Evolutionary conservation across 768 basidiomycete species (phyloP).

Genomic region (Pulveroboletus sp.): DNA sequence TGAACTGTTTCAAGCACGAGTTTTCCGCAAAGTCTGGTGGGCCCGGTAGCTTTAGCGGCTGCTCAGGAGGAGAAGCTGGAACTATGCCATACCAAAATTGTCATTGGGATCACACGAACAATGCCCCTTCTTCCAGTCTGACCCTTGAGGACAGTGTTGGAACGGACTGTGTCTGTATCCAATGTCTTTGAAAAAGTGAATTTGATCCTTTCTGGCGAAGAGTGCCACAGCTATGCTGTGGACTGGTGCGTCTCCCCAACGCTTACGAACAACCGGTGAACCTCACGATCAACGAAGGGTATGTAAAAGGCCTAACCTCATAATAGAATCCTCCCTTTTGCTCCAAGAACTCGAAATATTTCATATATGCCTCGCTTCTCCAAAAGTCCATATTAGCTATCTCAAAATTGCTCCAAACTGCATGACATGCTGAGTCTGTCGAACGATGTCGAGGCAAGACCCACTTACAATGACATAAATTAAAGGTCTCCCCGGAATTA

Average conservation of each 20-base stretch:
- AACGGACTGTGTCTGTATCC: conserved; percentile 92
- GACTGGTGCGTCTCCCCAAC: conserved; percentile 94
- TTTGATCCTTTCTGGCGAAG: conserved; percentile 82
- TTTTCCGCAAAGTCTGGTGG: conserved; percentile 23
- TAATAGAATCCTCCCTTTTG: conserved; percentile 83
- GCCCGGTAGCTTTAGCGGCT: conserved; percentile 4
- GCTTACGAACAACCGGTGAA: conserved; percentile 34
- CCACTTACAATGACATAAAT: conserved; percentile 56
- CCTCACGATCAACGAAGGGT: neutral
- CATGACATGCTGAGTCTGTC: neutral
- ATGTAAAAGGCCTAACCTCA: conserved; percentile 43
- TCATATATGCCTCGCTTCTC: conserved; percentile 74
- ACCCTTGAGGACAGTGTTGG: conserved; percentile 85
- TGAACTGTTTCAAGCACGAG: conserved; percentile 27
- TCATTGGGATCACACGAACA: conserved; percentile 80
- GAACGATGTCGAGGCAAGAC: neutral
- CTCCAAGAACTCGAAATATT: conserved; percentile 83
- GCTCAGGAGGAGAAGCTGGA: neutral
- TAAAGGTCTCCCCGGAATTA: conserved; percentile 60
- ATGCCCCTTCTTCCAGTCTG: conserved; percentile 68
- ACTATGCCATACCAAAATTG: conserved; percentile 57
- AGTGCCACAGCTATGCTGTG: conserved; percentile 89
- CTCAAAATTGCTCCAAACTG: conserved; percentile 94
- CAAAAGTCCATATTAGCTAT: conserved; percentile 83
- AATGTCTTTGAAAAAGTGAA: conserved; percentile 94